phyloP scores from a whole-genome alignment of 441 rosid species.

The Viola pubescens region DNA sequence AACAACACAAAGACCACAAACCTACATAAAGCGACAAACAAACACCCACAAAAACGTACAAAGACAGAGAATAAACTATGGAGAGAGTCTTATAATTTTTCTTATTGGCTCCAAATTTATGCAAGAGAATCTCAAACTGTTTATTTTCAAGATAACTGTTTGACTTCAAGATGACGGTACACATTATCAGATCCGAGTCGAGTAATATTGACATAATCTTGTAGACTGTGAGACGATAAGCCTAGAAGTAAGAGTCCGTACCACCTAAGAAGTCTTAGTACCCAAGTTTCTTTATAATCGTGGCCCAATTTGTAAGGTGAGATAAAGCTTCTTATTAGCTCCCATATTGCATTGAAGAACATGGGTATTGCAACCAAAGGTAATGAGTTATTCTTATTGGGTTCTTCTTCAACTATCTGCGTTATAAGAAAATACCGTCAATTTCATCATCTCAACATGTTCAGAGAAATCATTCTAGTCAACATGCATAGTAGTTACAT shows the following conservation, averaged over 20 bases:
- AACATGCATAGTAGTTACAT: too few relatives aligned
- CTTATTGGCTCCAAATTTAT: too few relatives aligned
- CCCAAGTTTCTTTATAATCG: conserved; percentile 11
- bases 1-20: too few relatives aligned
- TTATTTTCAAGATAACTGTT: neutral
- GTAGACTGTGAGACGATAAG: conserved; percentile 8
- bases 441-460: too few relatives aligned
- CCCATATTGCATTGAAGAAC: conserved; percentile 12
- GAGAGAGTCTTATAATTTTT: too few relatives aligned
- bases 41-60: too few relatives aligned
- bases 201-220: conserved; percentile 7
- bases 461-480: too few relatives aligned
- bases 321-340: conserved; percentile 11
- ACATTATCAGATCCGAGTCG: neutral
- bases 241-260: conserved; percentile 11
- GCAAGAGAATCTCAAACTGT: too few relatives aligned
- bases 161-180: neutral
- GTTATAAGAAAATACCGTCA: neutral
- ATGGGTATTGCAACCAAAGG: neutral
- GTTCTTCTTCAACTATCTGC: conserved; percentile 14
- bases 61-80: too few relatives aligned
- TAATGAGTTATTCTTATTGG: conserved; percentile 8
- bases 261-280: conserved; percentile 5
- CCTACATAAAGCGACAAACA: too few relatives aligned
- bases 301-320: conserved; percentile 6